Conservation (phyloP, 768 basidiomycete species). For the Rhodotorula diobovata region DNA sequence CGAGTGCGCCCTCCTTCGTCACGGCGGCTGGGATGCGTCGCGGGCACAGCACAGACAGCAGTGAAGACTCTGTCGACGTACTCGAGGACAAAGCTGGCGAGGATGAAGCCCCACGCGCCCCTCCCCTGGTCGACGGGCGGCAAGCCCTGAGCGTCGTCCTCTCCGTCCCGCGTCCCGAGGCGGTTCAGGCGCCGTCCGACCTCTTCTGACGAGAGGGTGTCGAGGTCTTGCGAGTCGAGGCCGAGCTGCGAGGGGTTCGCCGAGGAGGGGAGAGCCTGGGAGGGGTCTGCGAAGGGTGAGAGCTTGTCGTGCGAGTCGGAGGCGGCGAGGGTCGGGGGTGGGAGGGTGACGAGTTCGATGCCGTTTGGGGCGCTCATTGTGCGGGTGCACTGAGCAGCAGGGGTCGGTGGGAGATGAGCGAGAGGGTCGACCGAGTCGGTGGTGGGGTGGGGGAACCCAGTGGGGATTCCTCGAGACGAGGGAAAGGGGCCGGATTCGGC, state of each 20-base stretch:
- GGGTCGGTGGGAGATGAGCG: neutral
- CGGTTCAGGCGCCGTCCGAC: too few relatives aligned
- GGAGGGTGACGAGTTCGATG: neutral
- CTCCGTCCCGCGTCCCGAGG: neutral
- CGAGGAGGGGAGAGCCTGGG: too few relatives aligned
- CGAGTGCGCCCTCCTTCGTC: neutral
- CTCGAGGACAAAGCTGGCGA: constrained; percentile 18
- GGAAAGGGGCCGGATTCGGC: too few relatives aligned
- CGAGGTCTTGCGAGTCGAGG: neutral
- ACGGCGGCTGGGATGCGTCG: too few relatives aligned
- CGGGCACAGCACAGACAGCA: too few relatives aligned
- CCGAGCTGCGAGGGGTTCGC: too few relatives aligned
- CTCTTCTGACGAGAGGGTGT: too few relatives aligned
- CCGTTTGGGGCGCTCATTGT: neutral
- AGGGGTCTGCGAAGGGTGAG: neutral
- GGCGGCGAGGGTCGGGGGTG: neutral
- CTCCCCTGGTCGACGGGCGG: constrained; percentile 9
- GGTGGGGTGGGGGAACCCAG: neutral
- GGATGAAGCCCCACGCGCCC: constrained; percentile 11
- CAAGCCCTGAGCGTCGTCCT: neutral
- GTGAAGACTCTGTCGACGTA: neutral
- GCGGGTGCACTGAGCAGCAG: neutral
- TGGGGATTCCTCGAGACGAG: too few relatives aligned
- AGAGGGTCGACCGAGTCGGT: too few relatives aligned
- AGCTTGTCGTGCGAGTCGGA: neutral